phyloP scores from a whole-genome alignment of 1,139 yeast genomes.

The Geotrichum citri-aurantii region DNA sequence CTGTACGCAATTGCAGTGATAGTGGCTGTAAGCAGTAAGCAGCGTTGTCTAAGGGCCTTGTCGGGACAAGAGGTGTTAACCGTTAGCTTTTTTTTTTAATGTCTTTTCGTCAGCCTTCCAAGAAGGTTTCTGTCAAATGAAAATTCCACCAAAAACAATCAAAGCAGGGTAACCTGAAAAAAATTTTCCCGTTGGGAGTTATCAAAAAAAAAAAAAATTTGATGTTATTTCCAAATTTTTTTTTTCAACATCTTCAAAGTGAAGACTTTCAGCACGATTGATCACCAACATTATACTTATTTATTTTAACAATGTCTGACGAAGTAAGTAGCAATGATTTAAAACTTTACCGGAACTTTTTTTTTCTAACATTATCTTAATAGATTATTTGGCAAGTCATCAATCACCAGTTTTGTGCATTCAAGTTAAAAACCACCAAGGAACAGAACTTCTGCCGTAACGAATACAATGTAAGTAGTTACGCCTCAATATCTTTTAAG shows the following conservation, averaged over 20 bases:
- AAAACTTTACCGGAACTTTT: background rate
- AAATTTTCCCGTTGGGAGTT: constrained; percentile 13
- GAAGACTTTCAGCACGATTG: background rate
- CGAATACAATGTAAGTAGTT: constrained; percentile 61
- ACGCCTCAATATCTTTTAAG: background rate
- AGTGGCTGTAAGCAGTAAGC: background rate
- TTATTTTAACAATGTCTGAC: constrained; percentile 8
- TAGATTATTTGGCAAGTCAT: constrained; percentile 87
- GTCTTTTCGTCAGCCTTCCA: background rate
- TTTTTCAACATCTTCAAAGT: background rate
- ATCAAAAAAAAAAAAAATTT: constrained; percentile 5
- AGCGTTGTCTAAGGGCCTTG: background rate
- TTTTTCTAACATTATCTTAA: constrained; percentile 23
- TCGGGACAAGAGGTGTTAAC: background rate
- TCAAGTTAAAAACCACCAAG: constrained; percentile 72
- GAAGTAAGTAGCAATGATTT: constrained; percentile 6
- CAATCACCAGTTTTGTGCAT: constrained; percentile 85
- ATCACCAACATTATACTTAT: background rate
- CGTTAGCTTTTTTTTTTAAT: background rate
- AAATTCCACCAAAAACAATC: background rate
- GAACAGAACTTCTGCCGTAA: constrained; percentile 81
- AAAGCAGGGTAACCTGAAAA: constrained; percentile 11
- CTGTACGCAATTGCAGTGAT: background rate
- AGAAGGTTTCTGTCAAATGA: background rate
- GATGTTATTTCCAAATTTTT: background rate